phyloP scores from a whole-genome alignment of 202 grass and related monocot species.

The Thinopyrum obtusiflorum region DNA sequence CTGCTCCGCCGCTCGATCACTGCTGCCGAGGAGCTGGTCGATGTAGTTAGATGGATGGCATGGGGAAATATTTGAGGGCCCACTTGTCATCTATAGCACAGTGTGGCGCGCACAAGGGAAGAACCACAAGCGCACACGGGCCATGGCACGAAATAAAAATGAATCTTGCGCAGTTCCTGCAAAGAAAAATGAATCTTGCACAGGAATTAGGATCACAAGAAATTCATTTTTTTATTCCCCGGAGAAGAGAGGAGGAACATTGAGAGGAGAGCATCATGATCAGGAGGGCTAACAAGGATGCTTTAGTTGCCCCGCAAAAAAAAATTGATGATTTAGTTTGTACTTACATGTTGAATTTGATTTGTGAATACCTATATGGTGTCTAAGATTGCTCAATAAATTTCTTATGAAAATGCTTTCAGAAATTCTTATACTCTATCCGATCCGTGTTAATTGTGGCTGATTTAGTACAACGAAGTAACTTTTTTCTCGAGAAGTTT shows the following conservation, averaged over 20 bases:
- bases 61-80: background rate
- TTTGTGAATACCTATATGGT: background rate
- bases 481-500: background rate
- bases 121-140: background rate
- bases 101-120: background rate
- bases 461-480: background rate
- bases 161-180: background rate
- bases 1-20: slow-evolving; percentile 5
- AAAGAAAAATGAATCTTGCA: background rate
- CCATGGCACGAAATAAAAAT: background rate
- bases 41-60: slow-evolving; percentile 2
- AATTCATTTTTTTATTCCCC: background rate
- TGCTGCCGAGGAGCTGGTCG: slow-evolving; percentile 49
- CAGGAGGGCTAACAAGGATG: background rate
- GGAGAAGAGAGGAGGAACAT: background rate
- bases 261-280: background rate
- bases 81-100: background rate
- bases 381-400: background rate
- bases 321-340: background rate
- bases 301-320: background rate
- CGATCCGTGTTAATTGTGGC: too few relatives aligned
- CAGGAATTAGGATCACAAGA: background rate
- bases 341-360: background rate
- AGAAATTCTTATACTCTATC: background rate
- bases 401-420: background rate